A percentile compares a stretch with the other conserved stretches of the same genome.
Evolutionary conservation across 2,329 filamentous ascomycete species (phyloP).

Genomic region (Salinomyces thailandicus): DNA sequence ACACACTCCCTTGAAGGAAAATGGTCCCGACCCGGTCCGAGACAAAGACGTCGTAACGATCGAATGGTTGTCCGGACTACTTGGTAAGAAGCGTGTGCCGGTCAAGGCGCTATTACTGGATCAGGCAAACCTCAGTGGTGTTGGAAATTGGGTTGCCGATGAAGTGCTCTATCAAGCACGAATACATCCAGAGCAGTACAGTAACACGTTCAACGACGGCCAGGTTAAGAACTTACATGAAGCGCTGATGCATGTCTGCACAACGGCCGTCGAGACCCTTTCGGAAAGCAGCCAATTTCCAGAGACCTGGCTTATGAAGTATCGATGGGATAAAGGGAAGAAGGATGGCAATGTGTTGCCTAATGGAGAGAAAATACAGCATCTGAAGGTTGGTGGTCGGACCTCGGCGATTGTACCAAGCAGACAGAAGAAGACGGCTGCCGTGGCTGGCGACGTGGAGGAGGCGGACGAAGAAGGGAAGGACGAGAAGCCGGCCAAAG

Average conservation of each 20-base stretch:
- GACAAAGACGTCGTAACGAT: constrained; percentile 69
- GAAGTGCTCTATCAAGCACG: constrained; percentile 84
- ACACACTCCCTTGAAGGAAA: constrained; percentile 70
- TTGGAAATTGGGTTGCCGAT: constrained; percentile 96
- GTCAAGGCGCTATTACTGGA: constrained; percentile 83
- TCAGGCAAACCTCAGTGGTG: constrained; percentile 78
- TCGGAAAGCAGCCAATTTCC: constrained; percentile 80
- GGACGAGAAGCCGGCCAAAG: constrained; percentile 18
- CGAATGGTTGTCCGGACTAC: constrained; percentile 60
- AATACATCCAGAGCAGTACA: constrained; percentile 88
- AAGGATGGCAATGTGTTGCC: constrained; percentile 61
- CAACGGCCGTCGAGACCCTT: constrained; percentile 64
- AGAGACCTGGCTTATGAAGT: constrained; percentile 54
- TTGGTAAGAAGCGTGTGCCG: constrained; percentile 68
- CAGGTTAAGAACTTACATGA: constrained; percentile 64
- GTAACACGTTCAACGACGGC: constrained; percentile 62
- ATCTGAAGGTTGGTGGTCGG: constrained; percentile 79
- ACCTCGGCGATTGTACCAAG: constrained; percentile 82
- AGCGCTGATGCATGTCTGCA: constrained; percentile 67
- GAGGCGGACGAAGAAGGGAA: constrained; percentile 11
- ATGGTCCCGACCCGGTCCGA: constrained; percentile 84
- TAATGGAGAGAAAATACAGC: constrained; percentile 73
- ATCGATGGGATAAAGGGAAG: constrained; percentile 72
- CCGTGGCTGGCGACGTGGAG: constrained; percentile 42
- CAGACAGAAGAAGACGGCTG: constrained; percentile 71